These are phyloP conservation scores for Primulina tabacum DNA, from an alignment of 257 asterid genomes.

Conservation along the genomic window DNA sequence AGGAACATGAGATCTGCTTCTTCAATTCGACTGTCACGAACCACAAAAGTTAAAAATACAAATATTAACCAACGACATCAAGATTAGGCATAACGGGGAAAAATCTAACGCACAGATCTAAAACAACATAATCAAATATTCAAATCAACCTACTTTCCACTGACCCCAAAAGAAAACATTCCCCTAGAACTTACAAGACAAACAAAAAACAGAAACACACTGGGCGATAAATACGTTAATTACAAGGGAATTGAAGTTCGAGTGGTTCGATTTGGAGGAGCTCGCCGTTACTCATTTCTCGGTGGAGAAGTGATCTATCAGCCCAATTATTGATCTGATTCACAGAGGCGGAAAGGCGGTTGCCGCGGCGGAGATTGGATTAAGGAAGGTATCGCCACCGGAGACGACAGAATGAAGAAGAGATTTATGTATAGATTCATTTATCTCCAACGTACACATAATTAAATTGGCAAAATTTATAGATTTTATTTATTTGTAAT, in stretches of 20 bases:
- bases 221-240: background rate
- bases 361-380: background rate
- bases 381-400: background rate
- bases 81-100: conserved; percentile 10
- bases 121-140: conserved; percentile 17
- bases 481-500: no score
- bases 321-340: no score
- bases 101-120: conserved; percentile 32
- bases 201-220: background rate
- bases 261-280: conserved; percentile 48
- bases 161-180: conserved; percentile 17
- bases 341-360: background rate
- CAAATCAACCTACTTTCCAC: conserved; percentile 20
- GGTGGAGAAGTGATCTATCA: conserved; percentile 6
- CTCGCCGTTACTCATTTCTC: conserved; percentile 36
- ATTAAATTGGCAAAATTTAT: no score
- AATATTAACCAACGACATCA: background rate
- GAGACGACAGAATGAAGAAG: background rate
- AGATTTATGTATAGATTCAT: no score
- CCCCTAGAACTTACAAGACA: conserved; percentile 22
- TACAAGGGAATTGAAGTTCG: conserved; percentile 48
- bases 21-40: conserved; percentile 64
- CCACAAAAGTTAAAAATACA: conserved; percentile 7
- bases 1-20: conserved; percentile 71
- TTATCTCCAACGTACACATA: background rate